phyloP scores from a whole-genome alignment of 148 eudicot species.

The Rhododendron henanense region DNA sequence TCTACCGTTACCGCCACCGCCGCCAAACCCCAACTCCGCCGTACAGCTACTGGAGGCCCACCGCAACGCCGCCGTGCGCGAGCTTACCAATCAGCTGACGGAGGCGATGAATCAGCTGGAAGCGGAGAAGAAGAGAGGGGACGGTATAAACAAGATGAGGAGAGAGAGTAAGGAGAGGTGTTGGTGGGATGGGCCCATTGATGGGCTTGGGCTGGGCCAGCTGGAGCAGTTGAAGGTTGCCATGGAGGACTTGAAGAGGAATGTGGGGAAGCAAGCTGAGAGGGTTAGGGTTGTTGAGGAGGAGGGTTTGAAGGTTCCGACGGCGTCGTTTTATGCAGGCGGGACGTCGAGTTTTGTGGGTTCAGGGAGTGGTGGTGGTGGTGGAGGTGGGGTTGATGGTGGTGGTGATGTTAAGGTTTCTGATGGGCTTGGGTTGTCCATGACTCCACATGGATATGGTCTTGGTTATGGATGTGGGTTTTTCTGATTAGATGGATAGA shows the following conservation, averaged over 20 bases:
- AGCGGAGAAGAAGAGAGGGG: conserved; percentile 3
- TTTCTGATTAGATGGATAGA: not conserved
- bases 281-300: not conserved
- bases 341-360: not conserved
- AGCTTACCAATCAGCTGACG: not conserved
- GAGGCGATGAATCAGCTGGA: not conserved
- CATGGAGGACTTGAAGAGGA: not conserved
- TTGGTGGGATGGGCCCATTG: not conserved
- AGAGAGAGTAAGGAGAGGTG: conserved; percentile 2
- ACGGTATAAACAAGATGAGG: not conserved
- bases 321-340: not conserved
- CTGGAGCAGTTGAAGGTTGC: not conserved
- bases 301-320: not conserved
- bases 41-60: not conserved
- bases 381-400: not conserved
- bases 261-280: not conserved
- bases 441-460: not conserved
- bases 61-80: not conserved
- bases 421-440: conserved; percentile 1
- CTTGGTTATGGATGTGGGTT: not conserved
- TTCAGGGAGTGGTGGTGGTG: not conserved
- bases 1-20: not conserved
- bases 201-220: not conserved
- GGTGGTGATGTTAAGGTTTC: conserved; percentile 6
- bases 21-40: not conserved